Evolutionary conservation across 176 grass and related monocot species (phyloP).

Genomic region (Avena insularis): DNA sequence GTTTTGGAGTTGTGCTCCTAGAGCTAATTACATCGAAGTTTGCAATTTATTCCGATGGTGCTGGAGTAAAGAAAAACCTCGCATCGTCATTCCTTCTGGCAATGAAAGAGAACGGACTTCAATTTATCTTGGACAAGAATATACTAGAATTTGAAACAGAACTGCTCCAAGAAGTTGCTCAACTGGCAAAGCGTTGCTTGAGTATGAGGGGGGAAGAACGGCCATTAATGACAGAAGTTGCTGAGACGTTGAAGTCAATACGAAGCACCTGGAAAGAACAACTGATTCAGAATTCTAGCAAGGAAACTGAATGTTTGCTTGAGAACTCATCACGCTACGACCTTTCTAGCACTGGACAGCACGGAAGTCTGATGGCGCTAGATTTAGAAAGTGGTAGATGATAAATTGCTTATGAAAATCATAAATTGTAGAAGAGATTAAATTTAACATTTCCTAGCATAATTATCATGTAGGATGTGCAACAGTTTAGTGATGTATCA

Average conservation of each 20-base stretch:
- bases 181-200: conserved; percentile 43
- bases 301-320: conserved; percentile 38
- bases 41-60: conserved; percentile 36
- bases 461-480: conserved; percentile 20
- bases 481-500: background rate
- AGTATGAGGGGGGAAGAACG: conserved; percentile 36
- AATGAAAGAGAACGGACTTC: conserved; percentile 41
- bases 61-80: conserved; percentile 41
- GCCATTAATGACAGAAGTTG: conserved; percentile 46
- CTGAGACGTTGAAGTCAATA: conserved; percentile 44
- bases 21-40: conserved; percentile 50
- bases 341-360: no score
- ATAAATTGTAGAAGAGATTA: background rate
- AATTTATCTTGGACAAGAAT: conserved; percentile 41
- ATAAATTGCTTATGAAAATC: background rate
- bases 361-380: conserved; percentile 31
- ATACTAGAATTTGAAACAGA: conserved; percentile 8
- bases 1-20: conserved; percentile 47
- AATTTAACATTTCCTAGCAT: background rate
- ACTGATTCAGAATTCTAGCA: conserved; percentile 16
- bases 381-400: conserved; percentile 37
- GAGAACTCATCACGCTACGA: no score
- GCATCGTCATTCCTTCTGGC: conserved; percentile 43
- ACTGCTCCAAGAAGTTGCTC: conserved; percentile 33
- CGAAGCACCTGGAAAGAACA: conserved; percentile 17